Base-by-base conservation (phyloP, 306 rosid species). In the Castanea crenata region DNA sequence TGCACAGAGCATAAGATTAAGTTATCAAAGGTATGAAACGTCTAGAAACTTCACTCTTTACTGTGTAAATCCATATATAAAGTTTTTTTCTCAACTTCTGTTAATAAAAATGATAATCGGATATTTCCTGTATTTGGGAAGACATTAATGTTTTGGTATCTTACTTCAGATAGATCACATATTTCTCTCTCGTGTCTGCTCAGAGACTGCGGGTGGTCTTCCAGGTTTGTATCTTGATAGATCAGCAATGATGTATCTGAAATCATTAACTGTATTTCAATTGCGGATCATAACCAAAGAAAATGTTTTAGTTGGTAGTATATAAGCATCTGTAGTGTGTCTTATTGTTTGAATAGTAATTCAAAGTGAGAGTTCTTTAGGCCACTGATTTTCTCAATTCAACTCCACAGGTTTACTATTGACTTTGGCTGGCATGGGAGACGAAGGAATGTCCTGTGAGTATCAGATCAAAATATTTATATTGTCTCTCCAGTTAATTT, bases 341-440 rank as follows among this genome's bases (percentile, higher is more conserved):
- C 83, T 80, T 83, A 32, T 67, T 61, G 31, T 73, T 46, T 56
- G 32, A 21, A 63, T 64, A 62, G 41, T 71, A 20, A 55, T 63
- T 20, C 67, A 71, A 44, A 9, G 44, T 46, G 74, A 52, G 56
- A 62, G 27, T 74, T 46, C 9, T 41, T 71, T 46, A 84, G 68
- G 72, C 80, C 84, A 57, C 63, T 67, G 54, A 74, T 71, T 79
- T 63, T 70, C 49, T 84, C 65, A 76, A 46, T 9, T 80, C 69
- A 56, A 73, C 71, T 79, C 19, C 76, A 35, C 87, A 92, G 98
- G 99, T 74, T 84, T 95, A 81, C 88, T 95, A 75, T 92, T 95
- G 82, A 95, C 97, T 77, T 89, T 95, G 92, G 97, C 97, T 81
- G 95, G 95, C 81, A 90, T 91, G 85, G 97, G 99, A 78, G 98